A percentile compares a stretch with the other conserved stretches of the same genome.
These are phyloP conservation scores for Penicillium roqueforti DNA, from an alignment of 495 filamentous ascomycete species.

Conservation along the genomic window DNA sequence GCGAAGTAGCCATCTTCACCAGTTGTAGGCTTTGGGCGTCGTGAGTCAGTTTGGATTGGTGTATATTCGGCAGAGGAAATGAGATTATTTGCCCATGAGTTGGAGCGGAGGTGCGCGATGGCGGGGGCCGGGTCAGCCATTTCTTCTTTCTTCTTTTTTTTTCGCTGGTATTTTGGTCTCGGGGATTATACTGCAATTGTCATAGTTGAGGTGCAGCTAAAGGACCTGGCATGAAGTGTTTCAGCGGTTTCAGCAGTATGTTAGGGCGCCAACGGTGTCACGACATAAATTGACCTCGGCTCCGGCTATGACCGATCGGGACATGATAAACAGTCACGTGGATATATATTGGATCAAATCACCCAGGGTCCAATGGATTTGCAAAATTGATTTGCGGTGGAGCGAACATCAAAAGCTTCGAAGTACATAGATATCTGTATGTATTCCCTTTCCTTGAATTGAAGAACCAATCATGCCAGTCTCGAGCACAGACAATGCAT, in stretches of 20 bases:
- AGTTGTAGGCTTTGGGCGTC: conserved; percentile 32
- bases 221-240: not conserved
- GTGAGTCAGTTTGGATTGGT: conserved; percentile 36
- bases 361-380: not conserved
- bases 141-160: conserved; percentile 1
- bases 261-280: not conserved
- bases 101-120: conserved; percentile 23
- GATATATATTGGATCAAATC: not conserved
- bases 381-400: not conserved
- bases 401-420: not conserved
- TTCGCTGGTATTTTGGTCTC: not conserved
- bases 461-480: not conserved
- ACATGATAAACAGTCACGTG: conserved; percentile 6
- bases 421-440: too few relatives aligned
- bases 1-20: conserved; percentile 43
- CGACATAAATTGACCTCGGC: conserved; percentile 3
- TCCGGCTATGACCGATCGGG: conserved; percentile 1
- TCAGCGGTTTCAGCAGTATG: not conserved
- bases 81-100: conserved; percentile 28
- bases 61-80: conserved; percentile 30
- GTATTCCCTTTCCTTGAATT: not conserved
- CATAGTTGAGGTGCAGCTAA: not conserved
- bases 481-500: not conserved
- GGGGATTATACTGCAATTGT: too few relatives aligned
- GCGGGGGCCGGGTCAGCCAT: conserved; percentile 21